phyloP scores from a whole-genome alignment of 139 green algal species.

The Micractinium conductrix region DNA sequence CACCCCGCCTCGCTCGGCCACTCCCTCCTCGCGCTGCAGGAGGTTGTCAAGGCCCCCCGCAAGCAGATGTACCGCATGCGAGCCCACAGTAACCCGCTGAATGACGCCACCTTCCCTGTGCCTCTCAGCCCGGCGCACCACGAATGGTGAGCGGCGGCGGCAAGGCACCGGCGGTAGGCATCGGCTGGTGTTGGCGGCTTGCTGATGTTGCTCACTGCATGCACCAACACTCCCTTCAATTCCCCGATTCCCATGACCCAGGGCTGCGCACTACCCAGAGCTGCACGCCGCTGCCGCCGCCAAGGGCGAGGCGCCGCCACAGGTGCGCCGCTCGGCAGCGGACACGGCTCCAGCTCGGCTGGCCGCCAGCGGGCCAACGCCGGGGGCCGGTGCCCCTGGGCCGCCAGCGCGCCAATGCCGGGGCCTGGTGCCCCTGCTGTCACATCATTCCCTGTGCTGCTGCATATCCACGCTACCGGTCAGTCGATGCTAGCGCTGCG shows the following conservation, averaged over 20 bases:
- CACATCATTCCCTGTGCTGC: too few species aligned
- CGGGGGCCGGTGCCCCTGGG: too few species aligned
- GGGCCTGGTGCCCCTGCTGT: too few species aligned
- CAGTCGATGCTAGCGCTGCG: neutral
- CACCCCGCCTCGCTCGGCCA: too few species aligned
- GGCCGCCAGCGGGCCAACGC: too few species aligned
- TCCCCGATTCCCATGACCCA: too few species aligned
- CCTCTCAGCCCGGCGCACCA: constrained; percentile 64
- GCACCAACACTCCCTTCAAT: too few species aligned
- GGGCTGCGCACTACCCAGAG: constrained; percentile 15
- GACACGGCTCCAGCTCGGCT: too few species aligned
- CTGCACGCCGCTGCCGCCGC: neutral
- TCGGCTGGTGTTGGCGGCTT: neutral
- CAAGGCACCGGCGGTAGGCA: neutral
- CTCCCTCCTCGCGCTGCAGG: neutral
- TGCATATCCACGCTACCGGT: too few species aligned
- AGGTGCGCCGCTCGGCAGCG: too few species aligned
- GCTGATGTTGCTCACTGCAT: neutral
- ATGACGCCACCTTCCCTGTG: constrained; percentile 80
- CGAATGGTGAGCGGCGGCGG: constrained; percentile 70
- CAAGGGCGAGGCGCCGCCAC: neutral
- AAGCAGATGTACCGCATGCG: constrained; percentile 92
- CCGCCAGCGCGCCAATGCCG: too few species aligned
- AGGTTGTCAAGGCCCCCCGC: constrained; percentile 54
- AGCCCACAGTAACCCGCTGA: constrained; percentile 97